phyloP scores from a whole-genome alignment of 495 filamentous ascomycete genomes.

The Neurospora sp. region DNA sequence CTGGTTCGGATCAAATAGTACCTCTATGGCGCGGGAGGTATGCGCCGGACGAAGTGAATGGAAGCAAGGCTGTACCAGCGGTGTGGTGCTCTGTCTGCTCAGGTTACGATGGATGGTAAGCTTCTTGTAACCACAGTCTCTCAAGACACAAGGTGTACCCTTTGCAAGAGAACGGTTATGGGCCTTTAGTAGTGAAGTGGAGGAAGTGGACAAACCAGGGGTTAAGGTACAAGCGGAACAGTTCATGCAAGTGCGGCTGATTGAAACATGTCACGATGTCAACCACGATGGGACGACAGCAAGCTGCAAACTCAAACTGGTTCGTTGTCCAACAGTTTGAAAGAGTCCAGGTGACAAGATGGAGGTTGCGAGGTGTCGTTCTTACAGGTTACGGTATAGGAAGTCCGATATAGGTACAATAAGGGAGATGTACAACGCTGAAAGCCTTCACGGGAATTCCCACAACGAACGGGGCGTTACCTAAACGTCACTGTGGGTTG shows the following conservation, averaged over 20 bases:
- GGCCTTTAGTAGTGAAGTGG: background rate
- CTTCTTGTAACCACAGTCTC: background rate
- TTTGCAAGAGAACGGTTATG: background rate
- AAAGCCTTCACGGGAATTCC: background rate
- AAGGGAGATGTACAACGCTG: background rate
- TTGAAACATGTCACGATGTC: background rate
- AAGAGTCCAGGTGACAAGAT: background rate
- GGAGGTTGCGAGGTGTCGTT: background rate
- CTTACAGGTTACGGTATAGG: background rate
- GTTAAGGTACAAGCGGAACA: background rate
- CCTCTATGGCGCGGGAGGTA: background rate
- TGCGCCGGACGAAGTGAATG: background rate
- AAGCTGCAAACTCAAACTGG: background rate
- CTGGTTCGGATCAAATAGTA: background rate
- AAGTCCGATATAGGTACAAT: background rate
- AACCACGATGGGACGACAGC: background rate
- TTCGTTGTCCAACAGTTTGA: background rate
- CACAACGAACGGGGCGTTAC: background rate
- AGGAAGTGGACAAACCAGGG: background rate
- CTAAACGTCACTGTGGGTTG: background rate
- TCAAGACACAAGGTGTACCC: background rate
- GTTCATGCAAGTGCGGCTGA: background rate
- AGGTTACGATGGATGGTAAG: background rate
- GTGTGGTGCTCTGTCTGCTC: background rate
- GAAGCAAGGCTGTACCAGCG: background rate